Percentiles rank a stretch among this genome's conserved stretches.
Evolutionary conservation across 768 basidiomycete species (phyloP).

Genomic region (Chalciporus sphaerocephalus): DNA sequence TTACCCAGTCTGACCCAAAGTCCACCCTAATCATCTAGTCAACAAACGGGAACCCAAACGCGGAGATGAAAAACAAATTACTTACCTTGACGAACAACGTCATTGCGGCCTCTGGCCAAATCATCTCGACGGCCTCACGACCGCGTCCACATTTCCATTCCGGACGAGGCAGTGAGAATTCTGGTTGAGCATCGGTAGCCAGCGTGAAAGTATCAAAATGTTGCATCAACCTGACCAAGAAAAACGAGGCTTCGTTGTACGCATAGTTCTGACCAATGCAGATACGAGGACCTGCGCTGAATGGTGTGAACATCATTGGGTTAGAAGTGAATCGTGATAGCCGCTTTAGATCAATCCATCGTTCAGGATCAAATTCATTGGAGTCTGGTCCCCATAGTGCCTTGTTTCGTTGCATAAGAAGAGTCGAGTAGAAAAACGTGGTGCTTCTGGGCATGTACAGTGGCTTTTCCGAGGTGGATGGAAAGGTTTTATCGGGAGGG

Average conservation of each 20-base stretch:
- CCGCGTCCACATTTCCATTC: constrained; percentile 46
- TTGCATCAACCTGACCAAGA: constrained; percentile 65
- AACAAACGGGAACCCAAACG: constrained; percentile 1
- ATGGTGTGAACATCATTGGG: constrained; percentile 69
- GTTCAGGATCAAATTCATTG: constrained; percentile 70
- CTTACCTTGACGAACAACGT: constrained; percentile 65
- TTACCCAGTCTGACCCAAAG: constrained; percentile 52
- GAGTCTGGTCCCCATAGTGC: constrained; percentile 74
- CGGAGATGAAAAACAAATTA: constrained; percentile 9
- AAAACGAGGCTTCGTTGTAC: constrained; percentile 71
- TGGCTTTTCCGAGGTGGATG: constrained; percentile 33
- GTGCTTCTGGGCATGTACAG: constrained; percentile 59
- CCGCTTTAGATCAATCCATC: constrained; percentile 66
- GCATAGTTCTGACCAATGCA: constrained; percentile 74
- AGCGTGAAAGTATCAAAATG: constrained; percentile 57
- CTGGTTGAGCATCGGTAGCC: constrained; percentile 57
- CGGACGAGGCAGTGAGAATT: constrained; percentile 54
- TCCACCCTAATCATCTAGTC: constrained; percentile 41
- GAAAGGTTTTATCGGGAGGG: constrained; percentile 46
- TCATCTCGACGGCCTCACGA: constrained; percentile 51
- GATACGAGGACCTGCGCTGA: constrained; percentile 65
- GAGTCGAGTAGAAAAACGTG: constrained; percentile 53
- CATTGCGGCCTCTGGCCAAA: constrained; percentile 61
- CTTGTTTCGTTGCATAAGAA: constrained; percentile 64
- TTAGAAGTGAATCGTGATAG: constrained; percentile 48